These are phyloP conservation scores for Thermomucor indicae-seudaticae DNA, from an alignment of 371 early-diverging fungal species.

Conservation along the genomic window DNA sequence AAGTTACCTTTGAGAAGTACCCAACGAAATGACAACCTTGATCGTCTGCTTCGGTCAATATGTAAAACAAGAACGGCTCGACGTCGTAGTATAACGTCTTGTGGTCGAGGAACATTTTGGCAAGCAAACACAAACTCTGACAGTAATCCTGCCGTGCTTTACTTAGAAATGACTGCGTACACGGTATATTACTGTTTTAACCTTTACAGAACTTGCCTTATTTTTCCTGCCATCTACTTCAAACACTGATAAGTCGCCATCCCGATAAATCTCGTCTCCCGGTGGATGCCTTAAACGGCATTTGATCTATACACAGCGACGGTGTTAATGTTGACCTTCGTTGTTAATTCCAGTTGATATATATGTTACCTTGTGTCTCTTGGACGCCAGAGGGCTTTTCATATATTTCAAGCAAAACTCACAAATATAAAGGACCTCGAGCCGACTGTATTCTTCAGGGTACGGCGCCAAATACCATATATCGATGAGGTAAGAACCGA, in stretches of 20 bases:
- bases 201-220: constrained; percentile 51
- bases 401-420: constrained; percentile 98
- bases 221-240: constrained; percentile 96
- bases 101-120: constrained; percentile 99
- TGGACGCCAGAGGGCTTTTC: constrained; percentile 64
- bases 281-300: constrained; percentile 92
- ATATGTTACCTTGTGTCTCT: constrained; percentile 61
- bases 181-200: too few species aligned
- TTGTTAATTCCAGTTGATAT: neutral
- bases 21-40: constrained; percentile 94
- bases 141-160: constrained; percentile 5
- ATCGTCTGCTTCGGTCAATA: constrained; percentile 82
- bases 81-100: constrained; percentile 99
- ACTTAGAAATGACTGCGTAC: too few species aligned
- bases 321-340: neutral
- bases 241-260: constrained; percentile 83
- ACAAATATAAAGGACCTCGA: constrained; percentile 82
- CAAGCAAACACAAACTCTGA: constrained; percentile 91
- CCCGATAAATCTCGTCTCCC: constrained; percentile 98
- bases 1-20: constrained; percentile 98
- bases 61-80: constrained; percentile 98
- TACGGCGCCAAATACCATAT: constrained; percentile 99
- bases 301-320: constrained; percentile 37
- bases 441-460: constrained; percentile 90
- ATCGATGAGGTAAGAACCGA: constrained; percentile 85